phyloP scores from a whole-genome alignment of 345 rosid genomes.

The Ceriops zippeliana region DNA sequence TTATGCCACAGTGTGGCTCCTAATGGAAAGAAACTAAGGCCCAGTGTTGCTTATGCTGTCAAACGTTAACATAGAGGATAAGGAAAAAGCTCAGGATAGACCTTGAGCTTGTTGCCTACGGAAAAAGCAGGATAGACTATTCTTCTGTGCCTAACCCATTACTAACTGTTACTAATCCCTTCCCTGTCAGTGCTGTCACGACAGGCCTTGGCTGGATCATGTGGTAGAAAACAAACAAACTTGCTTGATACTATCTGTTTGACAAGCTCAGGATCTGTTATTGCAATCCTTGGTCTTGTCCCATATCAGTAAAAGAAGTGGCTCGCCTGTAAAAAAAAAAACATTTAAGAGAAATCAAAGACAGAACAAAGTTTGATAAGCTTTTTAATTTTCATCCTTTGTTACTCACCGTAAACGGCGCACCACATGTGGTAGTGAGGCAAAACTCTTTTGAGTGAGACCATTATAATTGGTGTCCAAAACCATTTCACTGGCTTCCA shows the following conservation, averaged over 20 bases:
- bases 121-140: slow-evolving; percentile 79
- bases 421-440: slow-evolving; percentile 38
- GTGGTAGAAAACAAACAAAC: slow-evolving; percentile 58
- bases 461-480: slow-evolving; percentile 28
- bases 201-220: slow-evolving; percentile 53
- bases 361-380: too few species aligned
- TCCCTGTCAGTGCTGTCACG: slow-evolving; percentile 61
- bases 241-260: slow-evolving; percentile 70
- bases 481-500: slow-evolving; percentile 9
- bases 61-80: too few species aligned
- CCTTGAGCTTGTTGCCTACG: slow-evolving; percentile 78
- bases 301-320: slow-evolving; percentile 73
- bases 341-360: too few species aligned
- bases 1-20: background rate
- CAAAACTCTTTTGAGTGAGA: slow-evolving; percentile 13
- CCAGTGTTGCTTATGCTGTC: background rate
- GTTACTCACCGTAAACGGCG: slow-evolving; percentile 16
- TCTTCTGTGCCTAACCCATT: slow-evolving; percentile 74
- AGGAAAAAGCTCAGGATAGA: too few species aligned
- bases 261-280: slow-evolving; percentile 75
- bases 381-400: background rate
- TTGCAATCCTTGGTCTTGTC: slow-evolving; percentile 59
- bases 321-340: slow-evolving; percentile 48
- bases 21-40: background rate
- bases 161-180: slow-evolving; percentile 55